Evolutionary conservation across 2,329 filamentous ascomycete genomes (phyloP).

Genomic region (Hypocrella siamensis): DNA sequence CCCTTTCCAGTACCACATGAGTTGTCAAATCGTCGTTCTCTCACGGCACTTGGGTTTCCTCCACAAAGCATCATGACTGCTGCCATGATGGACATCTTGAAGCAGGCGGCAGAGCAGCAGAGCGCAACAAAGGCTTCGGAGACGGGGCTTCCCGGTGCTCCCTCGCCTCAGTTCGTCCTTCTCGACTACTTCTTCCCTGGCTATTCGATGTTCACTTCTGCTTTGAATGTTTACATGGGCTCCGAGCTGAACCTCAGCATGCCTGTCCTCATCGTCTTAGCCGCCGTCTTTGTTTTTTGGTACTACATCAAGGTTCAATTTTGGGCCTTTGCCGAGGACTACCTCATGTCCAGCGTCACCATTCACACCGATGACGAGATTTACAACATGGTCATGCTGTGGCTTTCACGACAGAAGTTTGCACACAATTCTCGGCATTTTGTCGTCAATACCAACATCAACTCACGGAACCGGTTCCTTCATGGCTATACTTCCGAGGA

Average conservation of each 20-base stretch:
- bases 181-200: conserved; percentile 52
- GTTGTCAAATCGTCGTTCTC: too few species aligned
- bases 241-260: conserved; percentile 49
- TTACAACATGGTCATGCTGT: conserved; percentile 57
- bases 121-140: conserved; percentile 6
- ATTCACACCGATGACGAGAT: conserved; percentile 56
- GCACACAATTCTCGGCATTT: conserved; percentile 43
- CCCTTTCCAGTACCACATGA: too few species aligned
- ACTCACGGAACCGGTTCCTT: conserved; percentile 34
- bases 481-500: conserved; percentile 21
- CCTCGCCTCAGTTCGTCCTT: conserved; percentile 25
- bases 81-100: conserved; percentile 4
- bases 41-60: too few species aligned
- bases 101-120: neutral
- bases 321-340: conserved; percentile 28
- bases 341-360: conserved; percentile 51
- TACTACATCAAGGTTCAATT: conserved; percentile 35
- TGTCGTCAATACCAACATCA: conserved; percentile 47
- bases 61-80: neutral
- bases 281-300: conserved; percentile 32
- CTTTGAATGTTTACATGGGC: conserved; percentile 38
- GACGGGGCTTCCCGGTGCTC: conserved; percentile 3
- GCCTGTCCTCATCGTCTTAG: conserved; percentile 35
- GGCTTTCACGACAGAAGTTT: conserved; percentile 49
- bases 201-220: conserved; percentile 40